phyloP scores from a whole-genome alignment of 148 eudicot species.

The Chenopodium berlandieri region DNA sequence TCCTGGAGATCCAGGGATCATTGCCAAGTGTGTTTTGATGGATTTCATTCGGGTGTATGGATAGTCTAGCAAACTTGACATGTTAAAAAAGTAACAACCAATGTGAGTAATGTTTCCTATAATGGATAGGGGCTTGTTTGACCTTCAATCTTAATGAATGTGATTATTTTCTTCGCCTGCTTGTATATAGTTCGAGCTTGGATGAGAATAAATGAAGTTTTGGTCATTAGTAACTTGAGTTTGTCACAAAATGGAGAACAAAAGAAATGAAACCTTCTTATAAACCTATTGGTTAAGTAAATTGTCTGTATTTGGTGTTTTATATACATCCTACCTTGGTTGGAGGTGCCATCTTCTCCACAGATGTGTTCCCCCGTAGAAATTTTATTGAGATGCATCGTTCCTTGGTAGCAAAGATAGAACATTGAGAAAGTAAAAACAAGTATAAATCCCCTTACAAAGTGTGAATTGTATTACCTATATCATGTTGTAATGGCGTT shows the following conservation, averaged over 20 bases:
- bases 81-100: background rate
- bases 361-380: background rate
- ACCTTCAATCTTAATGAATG: background rate
- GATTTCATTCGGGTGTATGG: background rate
- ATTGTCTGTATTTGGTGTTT: background rate
- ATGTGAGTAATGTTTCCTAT: no score
- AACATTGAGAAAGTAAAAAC: background rate
- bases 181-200: background rate
- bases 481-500: background rate
- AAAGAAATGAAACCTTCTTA: background rate
- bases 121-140: background rate
- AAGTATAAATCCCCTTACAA: background rate
- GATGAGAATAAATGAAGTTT: background rate
- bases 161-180: background rate
- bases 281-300: background rate
- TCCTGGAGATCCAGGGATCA: background rate
- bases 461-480: background rate
- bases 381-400: background rate
- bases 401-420: background rate
- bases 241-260: background rate
- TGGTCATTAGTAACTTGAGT: background rate
- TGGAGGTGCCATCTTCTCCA: background rate
- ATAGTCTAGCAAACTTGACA: background rate
- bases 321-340: background rate
- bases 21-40: background rate